Evolutionary conservation across 495 filamentous ascomycete genomes (phyloP).

Genomic region (Amniculicola lignicola): DNA sequence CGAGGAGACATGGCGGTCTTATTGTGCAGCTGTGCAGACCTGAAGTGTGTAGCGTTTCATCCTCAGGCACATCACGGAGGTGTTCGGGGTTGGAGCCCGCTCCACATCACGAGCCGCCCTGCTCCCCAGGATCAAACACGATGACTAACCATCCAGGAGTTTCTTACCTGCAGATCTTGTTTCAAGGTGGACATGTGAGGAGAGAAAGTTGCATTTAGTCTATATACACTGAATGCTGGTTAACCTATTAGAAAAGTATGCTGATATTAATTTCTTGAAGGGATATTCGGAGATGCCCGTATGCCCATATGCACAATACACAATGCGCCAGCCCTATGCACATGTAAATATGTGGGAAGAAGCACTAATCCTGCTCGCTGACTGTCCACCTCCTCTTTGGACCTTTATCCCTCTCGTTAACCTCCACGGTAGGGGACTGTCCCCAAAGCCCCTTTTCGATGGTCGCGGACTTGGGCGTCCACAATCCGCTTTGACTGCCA

Average conservation of each 20-base stretch:
- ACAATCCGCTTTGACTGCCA: constrained; percentile 4
- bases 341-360: too few relatives aligned
- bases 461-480: constrained; percentile 1
- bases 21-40: constrained; percentile 7
- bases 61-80: constrained; percentile 22
- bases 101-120: not conserved
- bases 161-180: too few relatives aligned
- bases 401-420: constrained; percentile 24
- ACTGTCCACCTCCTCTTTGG: constrained; percentile 42
- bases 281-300: too few relatives aligned
- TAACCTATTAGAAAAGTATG: too few relatives aligned
- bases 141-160: too few relatives aligned
- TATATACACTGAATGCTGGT: too few relatives aligned
- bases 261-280: too few relatives aligned
- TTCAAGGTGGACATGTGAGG: too few relatives aligned
- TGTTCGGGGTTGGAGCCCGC: not conserved
- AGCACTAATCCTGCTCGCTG: constrained; percentile 32
- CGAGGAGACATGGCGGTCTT: constrained; percentile 24
- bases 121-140: too few relatives aligned
- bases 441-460: constrained; percentile 36
- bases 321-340: too few relatives aligned
- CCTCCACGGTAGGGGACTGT: constrained; percentile 1
- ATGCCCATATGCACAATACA: too few relatives aligned
- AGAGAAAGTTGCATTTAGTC: too few relatives aligned
- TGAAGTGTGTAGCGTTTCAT: constrained; percentile 32